Percentiles rank a stretch among this genome's conserved stretches.
These are phyloP conservation scores for Trichosanthes cucumerina DNA, from an alignment of 306 rosid genomes.

Conservation along the genomic window DNA sequence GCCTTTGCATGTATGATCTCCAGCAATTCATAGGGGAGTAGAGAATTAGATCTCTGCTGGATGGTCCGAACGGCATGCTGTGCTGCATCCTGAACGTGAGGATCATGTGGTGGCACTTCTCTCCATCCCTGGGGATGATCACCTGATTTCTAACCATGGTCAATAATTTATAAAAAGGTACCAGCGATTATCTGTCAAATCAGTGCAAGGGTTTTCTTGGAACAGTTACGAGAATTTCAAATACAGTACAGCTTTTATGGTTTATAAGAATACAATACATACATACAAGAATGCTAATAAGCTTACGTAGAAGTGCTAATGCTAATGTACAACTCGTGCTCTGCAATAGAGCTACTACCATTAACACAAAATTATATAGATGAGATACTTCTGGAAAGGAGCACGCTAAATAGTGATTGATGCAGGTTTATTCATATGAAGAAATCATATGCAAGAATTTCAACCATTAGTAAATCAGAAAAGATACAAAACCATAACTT, in stretches of 20 bases:
- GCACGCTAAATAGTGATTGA: background rate
- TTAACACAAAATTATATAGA: background rate
- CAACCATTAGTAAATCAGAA: background rate
- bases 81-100: constrained; percentile 70
- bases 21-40: constrained; percentile 45
- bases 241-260: background rate
- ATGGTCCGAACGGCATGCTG: constrained; percentile 51
- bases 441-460: background rate
- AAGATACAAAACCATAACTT: background rate
- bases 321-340: background rate
- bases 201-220: background rate
- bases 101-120: constrained; percentile 53
- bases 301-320: background rate
- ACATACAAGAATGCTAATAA: background rate
- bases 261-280: background rate
- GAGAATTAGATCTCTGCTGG: constrained; percentile 69
- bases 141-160: constrained; percentile 24
- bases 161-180: background rate
- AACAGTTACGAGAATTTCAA: background rate
- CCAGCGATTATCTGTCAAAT: background rate
- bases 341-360: background rate
- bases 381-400: background rate
- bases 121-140: constrained; percentile 48
- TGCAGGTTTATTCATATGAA: background rate
- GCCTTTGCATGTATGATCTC: constrained; percentile 68